Percentiles rank a stretch among this genome's conserved stretches.
Evolutionary conservation across 257 asterid species (phyloP).

Genomic region (Nicotiana otophora): DNA sequence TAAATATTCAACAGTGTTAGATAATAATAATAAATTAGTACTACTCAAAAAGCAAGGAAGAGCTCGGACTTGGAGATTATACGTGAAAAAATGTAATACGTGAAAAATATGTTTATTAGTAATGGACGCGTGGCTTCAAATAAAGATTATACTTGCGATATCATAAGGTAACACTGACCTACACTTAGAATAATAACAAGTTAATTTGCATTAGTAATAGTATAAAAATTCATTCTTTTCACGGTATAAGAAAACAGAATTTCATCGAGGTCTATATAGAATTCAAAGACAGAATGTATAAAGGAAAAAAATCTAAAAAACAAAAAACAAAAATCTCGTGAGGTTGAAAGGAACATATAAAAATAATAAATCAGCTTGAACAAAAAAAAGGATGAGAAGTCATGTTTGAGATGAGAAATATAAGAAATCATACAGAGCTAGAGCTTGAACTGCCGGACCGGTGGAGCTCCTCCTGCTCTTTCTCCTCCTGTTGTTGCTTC

Average conservation of each 20-base stretch:
- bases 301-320: no score
- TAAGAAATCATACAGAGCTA: constrained; percentile 43
- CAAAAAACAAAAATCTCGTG: no score
- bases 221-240: no score
- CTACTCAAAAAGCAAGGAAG: background rate
- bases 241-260: no score
- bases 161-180: no score
- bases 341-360: background rate
- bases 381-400: background rate
- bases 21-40: background rate
- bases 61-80: background rate
- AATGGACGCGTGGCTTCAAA: no score
- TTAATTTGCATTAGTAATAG: no score
- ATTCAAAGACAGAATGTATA: background rate
- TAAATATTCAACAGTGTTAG: background rate
- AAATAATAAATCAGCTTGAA: background rate
- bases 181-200: no score
- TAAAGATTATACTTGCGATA: no score
- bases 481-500: constrained; percentile 1
- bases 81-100: no score
- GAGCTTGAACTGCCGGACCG: constrained; percentile 66
- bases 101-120: no score
- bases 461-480: constrained; percentile 30
- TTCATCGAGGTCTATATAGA: no score
- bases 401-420: background rate